Percentiles rank a stretch among this genome's conserved stretches.
Conservation (phyloP, 2,329 filamentous ascomycete species). For the Paradendryphiella salina region DNA sequence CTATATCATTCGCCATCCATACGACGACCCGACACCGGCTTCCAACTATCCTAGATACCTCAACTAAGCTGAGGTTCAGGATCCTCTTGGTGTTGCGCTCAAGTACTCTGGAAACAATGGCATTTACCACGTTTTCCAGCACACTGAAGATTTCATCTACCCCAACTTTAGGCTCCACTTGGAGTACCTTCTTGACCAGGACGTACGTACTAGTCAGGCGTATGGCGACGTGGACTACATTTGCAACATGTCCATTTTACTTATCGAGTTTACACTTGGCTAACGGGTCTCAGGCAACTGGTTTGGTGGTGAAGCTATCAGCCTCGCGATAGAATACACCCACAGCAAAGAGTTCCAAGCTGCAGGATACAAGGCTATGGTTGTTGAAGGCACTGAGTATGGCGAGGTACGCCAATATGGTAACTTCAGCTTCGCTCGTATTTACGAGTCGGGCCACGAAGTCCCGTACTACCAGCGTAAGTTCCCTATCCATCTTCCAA, state of each 20-base stretch:
- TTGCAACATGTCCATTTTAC: conserved; percentile 32
- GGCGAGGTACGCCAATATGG: conserved; percentile 48
- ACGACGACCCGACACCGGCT: conserved; percentile 62
- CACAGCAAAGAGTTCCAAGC: conserved; percentile 34
- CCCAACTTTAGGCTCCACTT: conserved; percentile 57
- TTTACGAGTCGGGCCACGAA: conserved; percentile 49
- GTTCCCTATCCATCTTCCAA: neutral
- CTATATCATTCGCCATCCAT: conserved; percentile 57
- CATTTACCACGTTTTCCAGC: conserved; percentile 57
- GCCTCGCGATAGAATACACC: conserved; percentile 44
- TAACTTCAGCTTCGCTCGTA: conserved; percentile 48
- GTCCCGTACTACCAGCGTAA: conserved; percentile 49
- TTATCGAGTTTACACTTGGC: too few species aligned
- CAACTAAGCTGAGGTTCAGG: conserved; percentile 61
- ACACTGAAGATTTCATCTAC: conserved; percentile 61
- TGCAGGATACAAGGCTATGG: conserved; percentile 39
- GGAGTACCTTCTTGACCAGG: conserved; percentile 48
- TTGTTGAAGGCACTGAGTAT: conserved; percentile 46
- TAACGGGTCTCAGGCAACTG: conserved; percentile 35
- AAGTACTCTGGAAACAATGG: conserved; percentile 60
- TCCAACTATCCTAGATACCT: conserved; percentile 55
- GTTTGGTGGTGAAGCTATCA: conserved; percentile 47
- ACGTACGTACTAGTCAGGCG: conserved; percentile 44
- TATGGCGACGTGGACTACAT: conserved; percentile 47
- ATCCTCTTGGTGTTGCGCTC: conserved; percentile 64